A percentile compares a stretch with the other conserved stretches of the same genome.
phyloP scores from a whole-genome alignment of 345 rosid species.

The Hibiscus syriacus region DNA sequence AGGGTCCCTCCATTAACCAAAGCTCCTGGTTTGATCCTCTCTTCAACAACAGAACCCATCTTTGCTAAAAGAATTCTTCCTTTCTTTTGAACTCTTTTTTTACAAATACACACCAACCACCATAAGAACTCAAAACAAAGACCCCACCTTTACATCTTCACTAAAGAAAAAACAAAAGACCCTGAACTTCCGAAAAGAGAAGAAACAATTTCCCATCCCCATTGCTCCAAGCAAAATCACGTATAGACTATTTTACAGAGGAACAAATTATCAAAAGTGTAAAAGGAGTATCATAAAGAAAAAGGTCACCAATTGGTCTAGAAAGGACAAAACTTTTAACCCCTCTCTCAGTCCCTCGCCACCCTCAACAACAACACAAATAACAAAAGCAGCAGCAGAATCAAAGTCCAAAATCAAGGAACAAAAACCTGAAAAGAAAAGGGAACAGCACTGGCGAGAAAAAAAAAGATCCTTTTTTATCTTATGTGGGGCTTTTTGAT shows the following conservation, averaged over 20 bases:
- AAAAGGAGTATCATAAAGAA: too few relatives aligned
- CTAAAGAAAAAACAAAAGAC: not conserved
- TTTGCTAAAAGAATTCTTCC: slow-evolving; percentile 10
- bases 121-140: slow-evolving; percentile 11
- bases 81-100: not conserved
- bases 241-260: not conserved
- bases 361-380: not conserved
- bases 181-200: not conserved
- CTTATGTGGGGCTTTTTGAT: slow-evolving; percentile 39
- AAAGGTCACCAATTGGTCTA: slow-evolving; percentile 20
- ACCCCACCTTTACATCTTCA: slow-evolving; percentile 12
- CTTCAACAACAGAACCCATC: slow-evolving; percentile 59
- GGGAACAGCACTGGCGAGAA: slow-evolving; percentile 3
- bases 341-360: not conserved
- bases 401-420: slow-evolving; percentile 44
- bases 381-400: not conserved
- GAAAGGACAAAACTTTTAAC: slow-evolving; percentile 4
- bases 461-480: too few relatives aligned
- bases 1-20: slow-evolving; percentile 33
- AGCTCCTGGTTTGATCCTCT: slow-evolving; percentile 46
- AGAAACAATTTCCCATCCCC: not conserved
- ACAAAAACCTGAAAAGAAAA: slow-evolving; percentile 47
- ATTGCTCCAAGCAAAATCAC: not conserved
- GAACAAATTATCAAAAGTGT: slow-evolving; percentile 22
- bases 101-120: slow-evolving; percentile 3